These are phyloP conservation scores for Ceratocystis ficicola DNA, from an alignment of 2,329 filamentous ascomycete genomes.

Conservation along the genomic window DNA sequence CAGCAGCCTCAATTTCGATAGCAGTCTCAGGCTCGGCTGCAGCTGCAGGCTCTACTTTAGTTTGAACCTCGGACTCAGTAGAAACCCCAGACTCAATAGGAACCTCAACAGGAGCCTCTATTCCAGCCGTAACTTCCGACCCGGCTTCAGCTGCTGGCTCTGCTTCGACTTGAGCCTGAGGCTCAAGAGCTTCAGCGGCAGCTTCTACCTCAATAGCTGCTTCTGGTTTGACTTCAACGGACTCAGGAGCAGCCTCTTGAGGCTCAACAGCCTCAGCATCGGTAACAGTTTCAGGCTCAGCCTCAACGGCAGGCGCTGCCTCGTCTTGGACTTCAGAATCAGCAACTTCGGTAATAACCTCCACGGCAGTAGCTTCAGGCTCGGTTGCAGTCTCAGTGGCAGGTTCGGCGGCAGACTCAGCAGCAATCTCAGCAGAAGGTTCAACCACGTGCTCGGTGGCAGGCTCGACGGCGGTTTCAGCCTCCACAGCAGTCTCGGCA, in stretches of 20 bases:
- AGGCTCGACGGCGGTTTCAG: too few relatives aligned
- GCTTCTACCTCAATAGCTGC: not conserved
- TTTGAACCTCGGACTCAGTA: not conserved
- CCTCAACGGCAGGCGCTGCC: not conserved
- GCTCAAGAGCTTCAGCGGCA: not conserved
- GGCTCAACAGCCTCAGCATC: not conserved
- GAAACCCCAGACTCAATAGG: too few relatives aligned
- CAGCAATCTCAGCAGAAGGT: too few relatives aligned
- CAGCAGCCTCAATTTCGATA: slow-evolving; percentile 4
- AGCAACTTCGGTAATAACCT: not conserved
- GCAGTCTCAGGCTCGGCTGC: slow-evolving; percentile 6
- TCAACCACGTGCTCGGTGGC: too few relatives aligned
- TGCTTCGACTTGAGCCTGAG: not conserved
- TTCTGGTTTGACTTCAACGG: not conserved
- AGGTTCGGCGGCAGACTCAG: not conserved
- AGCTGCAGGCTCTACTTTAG: not conserved
- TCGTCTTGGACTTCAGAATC: slow-evolving; percentile 15
- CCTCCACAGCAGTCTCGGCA: too few relatives aligned
- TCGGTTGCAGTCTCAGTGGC: slow-evolving; percentile 11
- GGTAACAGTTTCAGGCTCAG: not conserved
- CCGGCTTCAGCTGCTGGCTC: not conserved
- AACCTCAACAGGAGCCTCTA: slow-evolving; percentile 16
- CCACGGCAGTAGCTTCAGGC: slow-evolving; percentile 6
- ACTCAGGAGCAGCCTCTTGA: not conserved
- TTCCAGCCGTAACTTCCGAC: slow-evolving; percentile 12